phyloP scores from a whole-genome alignment of 1,139 yeast species.

The Blastobotrys petasosporus region DNA sequence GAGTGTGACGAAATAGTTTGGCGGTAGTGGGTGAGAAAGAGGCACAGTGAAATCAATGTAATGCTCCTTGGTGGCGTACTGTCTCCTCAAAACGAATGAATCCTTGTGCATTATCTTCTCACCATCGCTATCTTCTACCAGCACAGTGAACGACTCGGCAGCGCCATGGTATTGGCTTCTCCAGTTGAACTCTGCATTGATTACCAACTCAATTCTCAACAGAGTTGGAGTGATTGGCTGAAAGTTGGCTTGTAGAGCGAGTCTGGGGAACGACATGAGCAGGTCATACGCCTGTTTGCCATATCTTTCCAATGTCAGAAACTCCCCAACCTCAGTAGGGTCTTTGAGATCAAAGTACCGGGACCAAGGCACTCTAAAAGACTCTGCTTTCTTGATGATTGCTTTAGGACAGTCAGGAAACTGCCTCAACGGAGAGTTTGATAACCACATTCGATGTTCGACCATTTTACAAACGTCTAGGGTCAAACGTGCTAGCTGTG shows the following conservation, averaged over 20 bases:
- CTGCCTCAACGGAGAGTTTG: constrained; percentile 83
- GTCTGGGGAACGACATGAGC: constrained; percentile 65
- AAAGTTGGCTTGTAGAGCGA: constrained; percentile 51
- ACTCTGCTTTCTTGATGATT: constrained; percentile 67
- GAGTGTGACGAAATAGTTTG: constrained; percentile 66
- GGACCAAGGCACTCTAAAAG: constrained; percentile 77
- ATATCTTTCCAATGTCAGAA: constrained; percentile 62
- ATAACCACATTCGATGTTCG: constrained; percentile 75
- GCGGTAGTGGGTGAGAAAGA: constrained; percentile 56
- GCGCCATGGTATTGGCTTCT: constrained; percentile 55
- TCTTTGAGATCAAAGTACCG: constrained; percentile 61
- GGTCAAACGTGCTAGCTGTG: constrained; percentile 52
- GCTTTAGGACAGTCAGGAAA: constrained; percentile 63
- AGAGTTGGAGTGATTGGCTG: constrained; percentile 75
- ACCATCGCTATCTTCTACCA: constrained; percentile 84
- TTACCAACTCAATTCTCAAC: constrained; percentile 58
- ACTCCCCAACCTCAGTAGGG: constrained; percentile 75
- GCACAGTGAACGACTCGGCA: constrained; percentile 57
- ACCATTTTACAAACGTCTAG: constrained; percentile 73
- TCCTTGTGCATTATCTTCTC: constrained; percentile 62
- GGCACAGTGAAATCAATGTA: constrained; percentile 62
- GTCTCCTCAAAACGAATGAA: constrained; percentile 45
- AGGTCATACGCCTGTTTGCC: constrained; percentile 60
- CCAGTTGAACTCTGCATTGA: constrained; percentile 76
- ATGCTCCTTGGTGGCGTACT: constrained; percentile 49